Evolutionary conservation across 352 stramenopile species (phyloP).

Genomic region (Phytophthora constricta): DNA sequence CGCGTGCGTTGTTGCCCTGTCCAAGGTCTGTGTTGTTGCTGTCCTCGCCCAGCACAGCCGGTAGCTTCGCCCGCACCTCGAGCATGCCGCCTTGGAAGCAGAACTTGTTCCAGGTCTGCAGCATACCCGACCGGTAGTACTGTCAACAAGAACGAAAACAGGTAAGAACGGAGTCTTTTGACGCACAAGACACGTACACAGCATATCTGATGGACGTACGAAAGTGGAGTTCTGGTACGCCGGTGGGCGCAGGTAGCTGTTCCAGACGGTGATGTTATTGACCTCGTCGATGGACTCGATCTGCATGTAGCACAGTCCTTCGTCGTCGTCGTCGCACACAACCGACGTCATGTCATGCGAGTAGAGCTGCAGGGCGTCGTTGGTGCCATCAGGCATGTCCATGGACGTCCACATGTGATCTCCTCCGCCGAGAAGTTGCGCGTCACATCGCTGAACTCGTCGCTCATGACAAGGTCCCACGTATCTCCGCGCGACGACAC

Average conservation of each 20-base stretch:
- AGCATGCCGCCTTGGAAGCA: slow-evolving; percentile 94
- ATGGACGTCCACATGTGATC: slow-evolving; percentile 72
- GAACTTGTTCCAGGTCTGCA: slow-evolving; percentile 95
- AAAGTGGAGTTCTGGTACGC: slow-evolving; percentile 58
- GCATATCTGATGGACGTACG: slow-evolving; percentile 29
- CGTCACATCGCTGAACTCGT: slow-evolving; percentile 60
- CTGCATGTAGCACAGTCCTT: slow-evolving; percentile 58
- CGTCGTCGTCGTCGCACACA: slow-evolving; percentile 49
- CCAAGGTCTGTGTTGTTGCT: slow-evolving; percentile 64
- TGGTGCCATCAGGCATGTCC: slow-evolving; percentile 76
- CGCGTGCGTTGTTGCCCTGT: slow-evolving; percentile 75
- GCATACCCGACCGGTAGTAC: slow-evolving; percentile 84
- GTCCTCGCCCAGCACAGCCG: slow-evolving; percentile 76
- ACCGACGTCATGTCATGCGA: slow-evolving; percentile 71
- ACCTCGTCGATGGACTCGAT: slow-evolving; percentile 64
- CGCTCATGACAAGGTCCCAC: slow-evolving; percentile 73
- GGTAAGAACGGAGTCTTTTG: neutral
- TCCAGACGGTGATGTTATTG: slow-evolving; percentile 72
- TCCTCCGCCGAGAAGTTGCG: slow-evolving; percentile 64
- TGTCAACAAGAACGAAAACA: slow-evolving; percentile 32
- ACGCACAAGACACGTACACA: neutral
- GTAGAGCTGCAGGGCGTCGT: slow-evolving; percentile 68
- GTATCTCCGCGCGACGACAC: slow-evolving; percentile 54
- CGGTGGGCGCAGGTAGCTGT: slow-evolving; percentile 65
- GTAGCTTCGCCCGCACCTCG: slow-evolving; percentile 92